Evolutionary conservation across 768 basidiomycete species (phyloP).

Genomic region (Macrocybe gigantea): DNA sequence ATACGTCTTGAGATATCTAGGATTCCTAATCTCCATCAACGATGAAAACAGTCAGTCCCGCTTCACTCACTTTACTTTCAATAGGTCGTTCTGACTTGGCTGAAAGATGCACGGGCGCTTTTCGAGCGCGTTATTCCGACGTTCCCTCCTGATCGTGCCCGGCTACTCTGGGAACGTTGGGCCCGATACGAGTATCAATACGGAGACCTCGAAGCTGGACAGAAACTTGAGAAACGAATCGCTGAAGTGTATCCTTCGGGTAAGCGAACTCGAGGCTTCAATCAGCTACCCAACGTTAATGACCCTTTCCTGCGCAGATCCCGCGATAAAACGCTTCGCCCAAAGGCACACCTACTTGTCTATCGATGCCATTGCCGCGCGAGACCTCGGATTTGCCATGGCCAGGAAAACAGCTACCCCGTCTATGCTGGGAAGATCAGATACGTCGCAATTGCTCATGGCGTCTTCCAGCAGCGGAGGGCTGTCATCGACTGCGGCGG

Average conservation of each 20-base stretch:
- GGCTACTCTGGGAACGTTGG: conserved; percentile 95
- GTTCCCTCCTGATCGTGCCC: conserved; percentile 72
- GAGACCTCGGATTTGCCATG: conserved; percentile 80
- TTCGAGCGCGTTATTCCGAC: conserved; percentile 85
- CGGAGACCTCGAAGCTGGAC: conserved; percentile 83
- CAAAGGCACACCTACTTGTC: conserved; percentile 79
- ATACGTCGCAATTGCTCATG: conserved; percentile 27
- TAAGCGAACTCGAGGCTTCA: conserved; percentile 24
- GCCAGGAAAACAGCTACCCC: conserved; percentile 27
- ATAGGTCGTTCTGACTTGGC: conserved; percentile 2
- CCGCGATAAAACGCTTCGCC: conserved; percentile 87
- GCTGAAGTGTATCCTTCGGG: conserved; percentile 84
- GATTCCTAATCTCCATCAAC: conserved; percentile 90
- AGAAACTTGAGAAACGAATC: conserved; percentile 87
- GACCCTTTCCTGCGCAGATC: conserved; percentile 43
- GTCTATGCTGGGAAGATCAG: conserved; percentile 22
- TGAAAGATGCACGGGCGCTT: conserved; percentile 85
- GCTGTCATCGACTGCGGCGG: neutral
- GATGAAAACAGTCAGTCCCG: conserved; percentile 82
- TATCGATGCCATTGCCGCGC: conserved; percentile 82
- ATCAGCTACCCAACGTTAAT: neutral
- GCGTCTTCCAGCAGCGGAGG: neutral
- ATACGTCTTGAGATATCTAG: conserved; percentile 84
- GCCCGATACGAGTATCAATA: conserved; percentile 93
- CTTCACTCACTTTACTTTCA: neutral